Evolutionary conservation across 495 filamentous ascomycete genomes (phyloP), one percentile per base, ranked within the genome.

Genomic region (Astrothelium macrocarpum): DNA sequence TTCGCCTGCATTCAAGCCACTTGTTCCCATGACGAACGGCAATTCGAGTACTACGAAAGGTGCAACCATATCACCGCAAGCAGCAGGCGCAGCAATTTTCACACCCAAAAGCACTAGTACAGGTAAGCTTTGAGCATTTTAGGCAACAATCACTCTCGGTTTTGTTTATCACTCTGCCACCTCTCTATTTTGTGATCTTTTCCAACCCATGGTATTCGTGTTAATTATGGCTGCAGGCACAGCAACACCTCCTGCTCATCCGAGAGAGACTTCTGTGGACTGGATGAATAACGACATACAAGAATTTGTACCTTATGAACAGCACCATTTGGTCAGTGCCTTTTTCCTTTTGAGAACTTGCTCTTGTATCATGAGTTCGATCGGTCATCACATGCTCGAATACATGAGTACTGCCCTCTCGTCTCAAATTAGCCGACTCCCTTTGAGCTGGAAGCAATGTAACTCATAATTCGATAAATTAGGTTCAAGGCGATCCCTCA

Each of bases 1-100:
- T 67, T 97, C 94, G 14, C 94, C 95, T 16, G 88, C 93, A 46
- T 98, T 98, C 68, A 96, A 91, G 0, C 95, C 94, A 25, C 81
- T 85, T 18, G 71, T 81, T 59, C 71, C 85, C 18, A 78, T 79
- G 39, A 76, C 77, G 42, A 76, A 77, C 64, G 64, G 80, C 78
- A 75, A 81, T 73, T 75, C 81, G 62, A 71, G 77, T 66, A 71
- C 75, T 12, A 65, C 80, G 67, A 90, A 90, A 70, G 77, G 81
- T 10, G 80, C 82, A 34, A 80, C 82, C 23, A 87, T 97, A 64
- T 93, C 92, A 4, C 90, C 91, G 1, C 90, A 92, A 74, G 86
- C 89, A 64, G 95, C 87, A 1, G 91, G 80, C 75, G 94, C 94
- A n/a, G 88, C 90, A 59, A 87, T 91, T 12, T 98, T 98, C 68